Conservation (phyloP, 2,329 filamentous ascomycete species). For the Fusarium sarcochroum region DNA sequence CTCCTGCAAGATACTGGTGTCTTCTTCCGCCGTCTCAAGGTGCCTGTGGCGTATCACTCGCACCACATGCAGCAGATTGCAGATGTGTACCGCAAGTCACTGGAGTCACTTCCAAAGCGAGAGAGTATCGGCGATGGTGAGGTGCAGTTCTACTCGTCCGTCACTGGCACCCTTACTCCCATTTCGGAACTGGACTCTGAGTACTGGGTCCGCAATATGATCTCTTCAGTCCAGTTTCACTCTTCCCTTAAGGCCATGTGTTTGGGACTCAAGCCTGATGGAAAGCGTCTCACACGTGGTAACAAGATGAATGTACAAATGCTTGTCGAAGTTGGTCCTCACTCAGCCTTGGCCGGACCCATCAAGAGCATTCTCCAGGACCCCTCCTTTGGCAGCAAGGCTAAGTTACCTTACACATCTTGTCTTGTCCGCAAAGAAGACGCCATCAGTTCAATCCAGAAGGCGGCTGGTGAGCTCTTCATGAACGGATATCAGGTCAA, state of each 20-base stretch:
- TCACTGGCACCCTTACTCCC: background rate
- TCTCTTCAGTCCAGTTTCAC: background rate
- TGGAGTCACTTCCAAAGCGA: background rate
- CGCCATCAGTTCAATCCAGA: background rate
- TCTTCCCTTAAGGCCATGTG: background rate
- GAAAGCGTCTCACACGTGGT: background rate
- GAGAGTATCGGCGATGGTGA: background rate
- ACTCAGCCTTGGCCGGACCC: background rate
- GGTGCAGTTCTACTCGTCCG: background rate
- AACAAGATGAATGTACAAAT: constrained; percentile 3
- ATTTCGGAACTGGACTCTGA: background rate
- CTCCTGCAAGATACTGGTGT: too few relatives aligned
- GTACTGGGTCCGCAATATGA: constrained; percentile 9
- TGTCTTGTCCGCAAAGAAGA: constrained; percentile 1
- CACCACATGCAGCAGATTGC: constrained; percentile 5
- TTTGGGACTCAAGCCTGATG: background rate
- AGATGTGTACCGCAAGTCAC: background rate
- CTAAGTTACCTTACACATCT: background rate
- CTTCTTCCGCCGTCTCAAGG: too few relatives aligned
- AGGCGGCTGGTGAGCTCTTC: background rate
- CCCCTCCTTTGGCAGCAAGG: background rate
- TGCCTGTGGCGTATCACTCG: background rate
- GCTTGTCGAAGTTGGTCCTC: constrained; percentile 5
- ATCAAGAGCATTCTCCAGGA: constrained; percentile 1
- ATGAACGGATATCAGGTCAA: background rate